Evolutionary conservation across 1,284 basidiomycete genomes (phyloP).

Genomic region (Bondarzewia mesenterica): DNA sequence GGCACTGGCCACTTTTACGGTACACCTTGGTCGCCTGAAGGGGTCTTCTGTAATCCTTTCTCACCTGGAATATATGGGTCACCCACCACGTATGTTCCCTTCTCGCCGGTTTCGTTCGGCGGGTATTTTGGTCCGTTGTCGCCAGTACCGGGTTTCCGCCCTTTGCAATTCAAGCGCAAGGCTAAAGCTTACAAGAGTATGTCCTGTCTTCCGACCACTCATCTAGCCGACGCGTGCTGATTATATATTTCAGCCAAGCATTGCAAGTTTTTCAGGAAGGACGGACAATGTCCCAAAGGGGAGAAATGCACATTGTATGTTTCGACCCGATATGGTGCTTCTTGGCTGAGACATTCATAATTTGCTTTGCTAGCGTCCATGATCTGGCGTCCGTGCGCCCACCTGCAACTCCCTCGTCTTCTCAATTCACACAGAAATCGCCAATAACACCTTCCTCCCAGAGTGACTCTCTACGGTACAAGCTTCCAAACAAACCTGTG

Average conservation of each 20-base stretch:
- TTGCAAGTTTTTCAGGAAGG: slow-evolving; percentile 12
- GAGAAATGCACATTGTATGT: slow-evolving; percentile 58
- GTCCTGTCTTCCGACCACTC: neutral
- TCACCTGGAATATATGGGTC: neutral
- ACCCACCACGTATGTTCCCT: neutral
- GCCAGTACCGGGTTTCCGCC: neutral
- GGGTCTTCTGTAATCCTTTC: neutral
- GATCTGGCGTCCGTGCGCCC: slow-evolving; percentile 1
- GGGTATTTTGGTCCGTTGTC: neutral
- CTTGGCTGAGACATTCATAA: neutral
- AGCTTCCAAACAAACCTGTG: slow-evolving; percentile 23
- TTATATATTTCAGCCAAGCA: too few relatives aligned
- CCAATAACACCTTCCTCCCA: neutral
- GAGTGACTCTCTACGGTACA: slow-evolving; percentile 8
- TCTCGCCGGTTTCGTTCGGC: neutral
- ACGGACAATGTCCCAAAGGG: slow-evolving; percentile 11
- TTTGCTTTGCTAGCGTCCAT: slow-evolving; percentile 8
- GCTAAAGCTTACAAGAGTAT: slow-evolving; percentile 12
- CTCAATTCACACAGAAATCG: neutral
- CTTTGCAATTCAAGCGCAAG: neutral
- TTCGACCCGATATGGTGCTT: neutral
- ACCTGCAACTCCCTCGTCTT: neutral
- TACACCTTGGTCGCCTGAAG: neutral
- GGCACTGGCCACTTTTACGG: neutral
- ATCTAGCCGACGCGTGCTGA: too few relatives aligned